Evolutionary conservation across 2,329 filamentous ascomycete species (phyloP).

Genomic region (Aspergillus japonicus): DNA sequence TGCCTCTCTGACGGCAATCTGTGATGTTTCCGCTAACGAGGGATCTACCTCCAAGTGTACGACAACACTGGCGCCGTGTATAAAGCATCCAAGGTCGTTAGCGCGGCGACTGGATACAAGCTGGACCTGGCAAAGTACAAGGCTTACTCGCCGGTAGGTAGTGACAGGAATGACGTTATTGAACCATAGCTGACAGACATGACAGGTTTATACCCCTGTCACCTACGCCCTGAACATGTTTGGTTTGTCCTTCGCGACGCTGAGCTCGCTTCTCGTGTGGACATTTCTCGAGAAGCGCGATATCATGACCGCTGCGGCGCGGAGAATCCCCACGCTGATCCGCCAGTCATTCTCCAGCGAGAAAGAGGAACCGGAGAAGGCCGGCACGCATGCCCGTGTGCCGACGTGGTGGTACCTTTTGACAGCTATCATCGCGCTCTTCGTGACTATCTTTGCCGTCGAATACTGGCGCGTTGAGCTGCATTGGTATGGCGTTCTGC

Average conservation of each 20-base stretch:
- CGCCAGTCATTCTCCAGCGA: neutral
- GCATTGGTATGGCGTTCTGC: constrained; percentile 27
- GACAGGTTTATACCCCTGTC: constrained; percentile 28
- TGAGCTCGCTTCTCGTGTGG: constrained; percentile 51
- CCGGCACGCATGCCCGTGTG: constrained; percentile 13
- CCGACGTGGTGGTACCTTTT: constrained; percentile 26
- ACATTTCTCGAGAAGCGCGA: constrained; percentile 22
- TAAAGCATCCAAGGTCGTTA: constrained; percentile 62
- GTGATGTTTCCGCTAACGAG: neutral
- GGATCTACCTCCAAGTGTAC: constrained; percentile 48
- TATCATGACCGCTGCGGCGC: constrained; percentile 14
- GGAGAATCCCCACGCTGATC: neutral
- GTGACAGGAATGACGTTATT: constrained; percentile 54
- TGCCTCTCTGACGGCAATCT: neutral
- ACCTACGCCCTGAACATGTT: constrained; percentile 40
- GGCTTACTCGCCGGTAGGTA: constrained; percentile 59
- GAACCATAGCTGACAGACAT: constrained; percentile 5
- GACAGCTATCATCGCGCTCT: constrained; percentile 17
- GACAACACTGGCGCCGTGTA: constrained; percentile 66
- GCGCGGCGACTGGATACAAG: constrained; percentile 52
- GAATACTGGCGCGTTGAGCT: constrained; percentile 28
- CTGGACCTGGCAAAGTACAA: constrained; percentile 63
- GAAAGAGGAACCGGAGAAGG: constrained; percentile 1
- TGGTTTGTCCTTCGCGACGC: constrained; percentile 62
- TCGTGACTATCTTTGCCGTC: constrained; percentile 25